These are phyloP conservation scores for Scheffersomyces segobiensis DNA, from an alignment of 1,139 yeast genomes.

Conservation along the genomic window DNA sequence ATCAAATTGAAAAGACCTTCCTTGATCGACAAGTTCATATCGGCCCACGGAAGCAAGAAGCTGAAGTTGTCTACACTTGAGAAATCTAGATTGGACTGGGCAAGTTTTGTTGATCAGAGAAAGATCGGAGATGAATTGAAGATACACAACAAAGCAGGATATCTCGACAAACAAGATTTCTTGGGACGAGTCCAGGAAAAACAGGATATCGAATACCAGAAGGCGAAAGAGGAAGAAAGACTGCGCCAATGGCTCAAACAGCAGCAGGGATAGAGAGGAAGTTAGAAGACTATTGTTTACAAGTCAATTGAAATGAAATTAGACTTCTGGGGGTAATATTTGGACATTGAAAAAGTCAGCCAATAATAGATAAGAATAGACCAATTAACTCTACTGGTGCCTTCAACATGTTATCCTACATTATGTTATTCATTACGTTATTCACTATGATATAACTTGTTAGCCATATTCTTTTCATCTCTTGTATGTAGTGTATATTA, in stretches of 20 bases:
- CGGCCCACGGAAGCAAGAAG: constrained; percentile 32
- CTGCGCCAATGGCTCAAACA: constrained; percentile 31
- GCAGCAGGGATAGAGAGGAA: constrained; percentile 11
- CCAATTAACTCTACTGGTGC: no score
- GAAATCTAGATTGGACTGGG: constrained; percentile 94
- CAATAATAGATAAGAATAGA: no score
- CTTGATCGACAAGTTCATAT: constrained; percentile 61
- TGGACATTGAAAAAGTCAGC: no score
- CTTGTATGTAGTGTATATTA: not conserved
- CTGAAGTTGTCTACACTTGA: constrained; percentile 87
- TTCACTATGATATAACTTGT: no score
- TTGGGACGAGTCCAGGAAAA: constrained; percentile 71
- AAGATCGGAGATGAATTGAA: constrained; percentile 82
- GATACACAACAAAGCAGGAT: constrained; percentile 79
- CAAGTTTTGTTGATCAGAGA: constrained; percentile 84
- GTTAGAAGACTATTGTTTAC: not conserved
- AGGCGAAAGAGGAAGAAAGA: constrained; percentile 49
- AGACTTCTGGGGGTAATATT: not conserved
- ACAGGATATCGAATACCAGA: constrained; percentile 62
- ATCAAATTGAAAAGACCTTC: constrained; percentile 68
- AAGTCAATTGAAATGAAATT: not conserved
- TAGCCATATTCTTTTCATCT: no score
- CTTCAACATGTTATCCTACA: no score
- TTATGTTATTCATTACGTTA: no score
- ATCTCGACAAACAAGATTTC: constrained; percentile 88